Conservation (phyloP, 2,329 filamentous ascomycete genomes). For the Fusarium fujikuroi region DNA sequence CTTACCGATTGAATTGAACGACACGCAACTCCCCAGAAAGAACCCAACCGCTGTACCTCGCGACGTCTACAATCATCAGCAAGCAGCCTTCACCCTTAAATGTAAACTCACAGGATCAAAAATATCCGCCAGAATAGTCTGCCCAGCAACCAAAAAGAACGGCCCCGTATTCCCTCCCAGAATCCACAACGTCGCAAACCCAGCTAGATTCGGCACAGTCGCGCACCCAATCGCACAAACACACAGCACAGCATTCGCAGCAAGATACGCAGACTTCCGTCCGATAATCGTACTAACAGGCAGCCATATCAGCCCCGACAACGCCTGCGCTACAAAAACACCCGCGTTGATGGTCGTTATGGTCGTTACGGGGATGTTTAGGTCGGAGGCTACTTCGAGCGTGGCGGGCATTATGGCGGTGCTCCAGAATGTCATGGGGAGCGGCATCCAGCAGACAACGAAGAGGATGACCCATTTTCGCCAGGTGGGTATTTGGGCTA, state of each 20-base stretch:
- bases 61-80: constrained; percentile 26
- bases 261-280: constrained; percentile 39
- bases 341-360: constrained; percentile 41
- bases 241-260: constrained; percentile 37
- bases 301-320: constrained; percentile 42
- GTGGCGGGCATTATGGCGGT: constrained; percentile 43
- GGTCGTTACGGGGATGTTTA: constrained; percentile 16
- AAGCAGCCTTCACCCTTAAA: no score
- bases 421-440: constrained; percentile 46
- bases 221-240: constrained; percentile 40
- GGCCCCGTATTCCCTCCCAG: constrained; percentile 42
- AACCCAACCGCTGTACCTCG: constrained; percentile 43
- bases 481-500: constrained; percentile 34
- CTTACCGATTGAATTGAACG: constrained; percentile 42
- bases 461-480: constrained; percentile 45
- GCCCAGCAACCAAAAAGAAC: constrained; percentile 42
- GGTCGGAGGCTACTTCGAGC: constrained; percentile 27
- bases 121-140: constrained; percentile 43
- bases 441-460: constrained; percentile 45
- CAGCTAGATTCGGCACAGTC: constrained; percentile 33
- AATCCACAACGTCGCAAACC: constrained; percentile 39
- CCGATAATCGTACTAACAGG: constrained; percentile 42
- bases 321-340: constrained; percentile 40
- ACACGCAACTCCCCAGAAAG: constrained; percentile 42
- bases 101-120: constrained; percentile 43